Evolutionary conservation across 2,329 filamentous ascomycete genomes (phyloP).

Genomic region (Fusarium sp.): DNA sequence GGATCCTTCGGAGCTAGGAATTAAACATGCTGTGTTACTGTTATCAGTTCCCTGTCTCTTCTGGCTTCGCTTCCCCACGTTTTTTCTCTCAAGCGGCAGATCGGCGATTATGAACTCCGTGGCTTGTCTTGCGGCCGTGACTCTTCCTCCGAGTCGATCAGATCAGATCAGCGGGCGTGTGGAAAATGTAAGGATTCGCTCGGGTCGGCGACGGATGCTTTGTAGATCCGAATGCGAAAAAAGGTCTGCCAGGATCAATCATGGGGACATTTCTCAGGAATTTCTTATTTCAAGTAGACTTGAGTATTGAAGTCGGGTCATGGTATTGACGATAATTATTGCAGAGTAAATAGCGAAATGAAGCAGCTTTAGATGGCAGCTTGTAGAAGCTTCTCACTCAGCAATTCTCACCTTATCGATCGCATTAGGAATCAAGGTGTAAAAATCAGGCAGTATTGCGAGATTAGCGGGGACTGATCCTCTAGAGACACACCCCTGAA

Average conservation of each 20-base stretch:
- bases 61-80: conserved; percentile 27
- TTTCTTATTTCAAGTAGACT: neutral
- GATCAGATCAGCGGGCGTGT: conserved; percentile 12
- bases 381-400: conserved; percentile 36
- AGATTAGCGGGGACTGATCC: neutral
- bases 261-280: neutral
- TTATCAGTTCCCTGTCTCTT: neutral
- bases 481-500: conserved; percentile 22
- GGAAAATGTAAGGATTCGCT: conserved; percentile 8
- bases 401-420: conserved; percentile 19
- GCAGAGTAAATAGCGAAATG: conserved; percentile 1
- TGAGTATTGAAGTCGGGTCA: neutral
- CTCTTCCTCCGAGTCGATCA: conserved; percentile 13
- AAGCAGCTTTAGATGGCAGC: conserved; percentile 4
- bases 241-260: conserved; percentile 26
- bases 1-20: conserved; percentile 34
- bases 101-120: conserved; percentile 34
- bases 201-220: conserved; percentile 32
- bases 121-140: neutral
- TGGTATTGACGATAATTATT: neutral
- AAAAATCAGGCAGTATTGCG: conserved; percentile 17
- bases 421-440: conserved; percentile 40
- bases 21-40: conserved; percentile 17
- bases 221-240: conserved; percentile 40
- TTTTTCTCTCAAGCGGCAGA: conserved; percentile 25